phyloP scores from a whole-genome alignment of 2,329 filamentous ascomycete species.

The Penicillium paneum region DNA sequence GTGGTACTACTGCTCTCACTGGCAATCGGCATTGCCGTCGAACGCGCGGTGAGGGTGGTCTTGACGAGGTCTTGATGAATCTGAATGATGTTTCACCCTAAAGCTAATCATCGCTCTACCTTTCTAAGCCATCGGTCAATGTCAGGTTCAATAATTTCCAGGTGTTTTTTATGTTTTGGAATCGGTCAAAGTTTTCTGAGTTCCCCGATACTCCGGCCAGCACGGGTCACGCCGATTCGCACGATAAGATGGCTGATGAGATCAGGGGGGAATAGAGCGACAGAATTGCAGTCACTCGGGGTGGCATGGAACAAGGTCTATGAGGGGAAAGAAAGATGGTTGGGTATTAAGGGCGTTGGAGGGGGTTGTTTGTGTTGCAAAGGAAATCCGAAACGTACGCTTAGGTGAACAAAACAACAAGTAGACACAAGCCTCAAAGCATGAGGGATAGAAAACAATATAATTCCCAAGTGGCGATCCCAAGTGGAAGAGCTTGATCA shows the following conservation, averaged over 20 bases:
- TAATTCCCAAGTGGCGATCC: constrained; percentile 17
- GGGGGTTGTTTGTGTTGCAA: constrained; percentile 10
- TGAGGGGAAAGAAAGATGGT: constrained; percentile 4
- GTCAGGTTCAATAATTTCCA: constrained; percentile 10
- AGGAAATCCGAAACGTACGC: constrained; percentile 21
- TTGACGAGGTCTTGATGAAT: constrained; percentile 39
- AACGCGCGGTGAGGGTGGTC: constrained; percentile 34
- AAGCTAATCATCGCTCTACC: constrained; percentile 46
- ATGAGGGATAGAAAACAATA: constrained; percentile 19
- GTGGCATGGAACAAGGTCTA: background rate
- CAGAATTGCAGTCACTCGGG: background rate
- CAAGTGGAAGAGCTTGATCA: constrained; percentile 16
- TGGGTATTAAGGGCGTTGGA: constrained; percentile 14
- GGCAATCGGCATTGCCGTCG: constrained; percentile 41
- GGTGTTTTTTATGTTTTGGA: background rate
- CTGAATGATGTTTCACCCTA: constrained; percentile 43
- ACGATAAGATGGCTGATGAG: constrained; percentile 1
- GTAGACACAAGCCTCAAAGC: constrained; percentile 25
- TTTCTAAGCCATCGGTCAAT: constrained; percentile 34
- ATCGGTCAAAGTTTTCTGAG: constrained; percentile 15
- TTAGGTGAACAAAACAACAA: constrained; percentile 28
- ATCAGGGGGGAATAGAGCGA: background rate
- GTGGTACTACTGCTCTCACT: constrained; percentile 42
- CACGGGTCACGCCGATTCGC: constrained; percentile 7
- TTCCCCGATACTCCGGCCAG: constrained; percentile 11